A percentile compares a stretch with the other conserved stretches of the same genome.
These are phyloP conservation scores for Arthroderma sp. DNA, from an alignment of 2,329 filamentous ascomycete genomes.

Conservation along the genomic window DNA sequence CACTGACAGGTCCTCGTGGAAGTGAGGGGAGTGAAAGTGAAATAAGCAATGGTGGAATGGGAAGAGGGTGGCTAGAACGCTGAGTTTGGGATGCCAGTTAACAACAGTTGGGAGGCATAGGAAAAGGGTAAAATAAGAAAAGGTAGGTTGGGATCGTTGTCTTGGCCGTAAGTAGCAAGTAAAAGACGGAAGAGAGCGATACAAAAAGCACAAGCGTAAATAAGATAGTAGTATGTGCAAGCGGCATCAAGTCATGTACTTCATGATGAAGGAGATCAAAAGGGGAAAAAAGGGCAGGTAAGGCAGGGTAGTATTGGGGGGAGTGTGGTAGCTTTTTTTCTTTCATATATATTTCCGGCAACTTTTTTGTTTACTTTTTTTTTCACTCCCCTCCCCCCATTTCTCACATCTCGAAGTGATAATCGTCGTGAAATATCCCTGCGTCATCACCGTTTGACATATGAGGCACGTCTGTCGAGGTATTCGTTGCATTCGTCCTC, in stretches of 20 bases:
- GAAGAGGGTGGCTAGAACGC: neutral
- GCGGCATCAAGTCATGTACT: conserved; percentile 5
- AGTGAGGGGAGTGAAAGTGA: neutral
- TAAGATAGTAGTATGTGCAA: conserved; percentile 12
- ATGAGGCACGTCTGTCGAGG: neutral
- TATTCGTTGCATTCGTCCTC: conserved; percentile 19
- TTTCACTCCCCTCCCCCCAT: neutral
- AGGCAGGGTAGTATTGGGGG: neutral
- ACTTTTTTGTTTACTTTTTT: neutral
- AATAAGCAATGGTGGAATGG: neutral
- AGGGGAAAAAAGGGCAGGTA: neutral
- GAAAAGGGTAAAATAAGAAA: neutral
- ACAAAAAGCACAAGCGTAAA: neutral
- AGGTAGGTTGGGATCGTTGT: neutral
- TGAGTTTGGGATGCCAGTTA: neutral
- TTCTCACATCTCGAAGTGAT: conserved; percentile 35
- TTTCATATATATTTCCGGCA: neutral
- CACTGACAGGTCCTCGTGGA: neutral
- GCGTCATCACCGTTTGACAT: conserved; percentile 20
- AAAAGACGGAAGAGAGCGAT: neutral
- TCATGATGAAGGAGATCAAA: neutral
- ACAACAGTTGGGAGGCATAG: neutral
- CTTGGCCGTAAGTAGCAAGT: neutral
- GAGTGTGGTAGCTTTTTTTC: neutral
- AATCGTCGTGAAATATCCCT: conserved; percentile 35